Percentiles rank a stretch among this genome's conserved stretches.
These are phyloP conservation scores for Neoboletus subvelutipes DNA, from an alignment of 768 basidiomycete species.

Conservation along the genomic window DNA sequence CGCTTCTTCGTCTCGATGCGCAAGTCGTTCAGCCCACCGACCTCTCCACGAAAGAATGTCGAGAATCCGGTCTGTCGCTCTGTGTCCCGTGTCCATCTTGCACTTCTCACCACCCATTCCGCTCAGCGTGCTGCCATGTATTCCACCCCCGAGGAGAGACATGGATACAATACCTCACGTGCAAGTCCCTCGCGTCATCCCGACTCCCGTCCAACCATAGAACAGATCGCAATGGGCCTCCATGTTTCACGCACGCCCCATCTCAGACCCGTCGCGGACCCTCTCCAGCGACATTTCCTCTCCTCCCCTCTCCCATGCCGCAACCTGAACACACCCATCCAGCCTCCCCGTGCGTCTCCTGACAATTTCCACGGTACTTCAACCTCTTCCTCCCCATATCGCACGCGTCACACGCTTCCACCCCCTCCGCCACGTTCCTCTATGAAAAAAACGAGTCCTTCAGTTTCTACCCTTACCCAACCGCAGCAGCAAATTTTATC, in stretches of 20 bases:
- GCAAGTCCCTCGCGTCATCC: slow-evolving; percentile 38
- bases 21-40: slow-evolving; percentile 25
- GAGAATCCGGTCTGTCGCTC: slow-evolving; percentile 19
- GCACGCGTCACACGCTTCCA: slow-evolving; percentile 36
- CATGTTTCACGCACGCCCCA: slow-evolving; percentile 78
- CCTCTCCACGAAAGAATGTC: slow-evolving; percentile 20
- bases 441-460: slow-evolving; percentile 51
- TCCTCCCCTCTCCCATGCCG: slow-evolving; percentile 18
- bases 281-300: slow-evolving; percentile 21
- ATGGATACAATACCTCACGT: slow-evolving; percentile 31
- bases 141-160: slow-evolving; percentile 43
- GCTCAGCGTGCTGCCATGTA: slow-evolving; percentile 37
- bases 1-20: slow-evolving; percentile 33
- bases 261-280: slow-evolving; percentile 41
- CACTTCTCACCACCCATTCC: slow-evolving; percentile 8
- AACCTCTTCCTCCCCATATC: slow-evolving; percentile 21
- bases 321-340: slow-evolving; percentile 28
- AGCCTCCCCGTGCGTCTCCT: slow-evolving; percentile 17
- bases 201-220: slow-evolving; percentile 59
- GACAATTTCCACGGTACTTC: slow-evolving; percentile 28
- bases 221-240: slow-evolving; percentile 80
- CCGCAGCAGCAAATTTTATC: slow-evolving; percentile 18
- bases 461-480: slow-evolving; percentile 22
- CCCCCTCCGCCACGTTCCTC: slow-evolving; percentile 65
- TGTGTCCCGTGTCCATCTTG: neutral